phyloP scores from a whole-genome alignment of 176 grass and related monocot species.

The Urochloa ruziziensis region DNA sequence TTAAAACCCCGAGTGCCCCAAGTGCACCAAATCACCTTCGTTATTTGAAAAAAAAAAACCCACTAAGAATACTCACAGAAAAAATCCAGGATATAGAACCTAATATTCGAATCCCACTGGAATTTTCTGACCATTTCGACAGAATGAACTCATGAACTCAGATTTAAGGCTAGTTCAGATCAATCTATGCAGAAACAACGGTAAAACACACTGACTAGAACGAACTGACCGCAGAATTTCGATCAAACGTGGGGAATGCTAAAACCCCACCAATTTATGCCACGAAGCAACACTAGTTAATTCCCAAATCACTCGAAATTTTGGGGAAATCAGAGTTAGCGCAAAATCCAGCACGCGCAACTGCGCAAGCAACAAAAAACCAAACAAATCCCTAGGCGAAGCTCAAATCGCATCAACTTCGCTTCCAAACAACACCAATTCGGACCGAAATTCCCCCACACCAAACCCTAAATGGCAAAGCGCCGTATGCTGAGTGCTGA shows the following conservation, averaged over 20 bases:
- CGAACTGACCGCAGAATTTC: not conserved
- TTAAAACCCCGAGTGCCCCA: not conserved
- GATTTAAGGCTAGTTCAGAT: not conserved
- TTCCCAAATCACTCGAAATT: not conserved
- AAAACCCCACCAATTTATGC: not conserved
- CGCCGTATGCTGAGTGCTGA: not conserved
- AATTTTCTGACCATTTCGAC: not conserved
- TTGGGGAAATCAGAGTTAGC: not conserved
- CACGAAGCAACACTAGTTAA: not conserved
- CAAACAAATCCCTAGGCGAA: not conserved
- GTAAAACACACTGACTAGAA: not conserved
- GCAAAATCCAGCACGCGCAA: not conserved
- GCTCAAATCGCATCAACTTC: not conserved
- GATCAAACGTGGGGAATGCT: not conserved
- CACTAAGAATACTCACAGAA: not conserved
- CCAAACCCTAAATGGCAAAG: not conserved
- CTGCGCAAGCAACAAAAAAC: conserved; percentile 26
- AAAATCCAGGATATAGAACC: not conserved
- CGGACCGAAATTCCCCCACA: not conserved
- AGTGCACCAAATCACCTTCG: conserved; percentile 3
- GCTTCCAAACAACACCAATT: not conserved
- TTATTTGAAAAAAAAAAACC: not conserved
- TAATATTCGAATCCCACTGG: not conserved
- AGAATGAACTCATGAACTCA: not conserved
- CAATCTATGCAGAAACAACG: not conserved